Base-by-base conservation (phyloP, 768 basidiomycete genomes). In the Rhodotorula diobovata region DNA sequence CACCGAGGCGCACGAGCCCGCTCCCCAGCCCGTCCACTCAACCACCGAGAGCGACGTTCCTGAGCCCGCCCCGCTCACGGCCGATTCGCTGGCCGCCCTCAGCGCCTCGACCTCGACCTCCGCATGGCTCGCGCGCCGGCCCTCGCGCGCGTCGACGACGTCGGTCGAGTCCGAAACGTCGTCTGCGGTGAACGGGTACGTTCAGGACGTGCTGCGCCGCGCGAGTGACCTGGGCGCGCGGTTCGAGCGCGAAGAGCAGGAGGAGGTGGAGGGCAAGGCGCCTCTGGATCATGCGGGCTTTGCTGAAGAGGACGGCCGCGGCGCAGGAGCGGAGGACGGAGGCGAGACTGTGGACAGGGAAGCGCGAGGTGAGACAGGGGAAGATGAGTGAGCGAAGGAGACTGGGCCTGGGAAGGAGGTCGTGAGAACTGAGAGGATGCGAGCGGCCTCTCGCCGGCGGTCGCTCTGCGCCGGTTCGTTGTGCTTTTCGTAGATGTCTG, bases 61-160 rank as follows among this genome's bases (percentile, higher is more conserved):
- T 34, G 5, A 43, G 28, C 2, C 54, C 30, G 28, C 54, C 61
- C 61, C 28, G 46, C 43, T 43, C 43, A 23, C 45, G 18, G 10
- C 56, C 35, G 7, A 53, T 3, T 30, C 28, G 9, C 35, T 34
- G 30, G n/a, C 39, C 23, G 35, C 59, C 15, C 35, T 41, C 41
- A 35, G 28, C 9, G 20, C 41, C 23, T 28, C 53, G 43, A 41
- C 35, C 32, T 10, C 62, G 28, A 23, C 39, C n/a, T 37, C 62
- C 15, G 39, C 56, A 41, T 18, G 32, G 18, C 34, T 53, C 25
- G 41, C 62, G 15, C 62, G 50, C 48, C 50, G 57, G 14, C 46
- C 62, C 30, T 43, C 68, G 1, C 51, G 57, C 35, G 63, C 68
- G 5, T 69, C 68, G 57, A 69, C 68, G 28, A 15, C 34, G 7